Evolutionary conservation across 768 basidiomycete species (phyloP).

Genomic region (Gelatoporia subvermispora): DNA sequence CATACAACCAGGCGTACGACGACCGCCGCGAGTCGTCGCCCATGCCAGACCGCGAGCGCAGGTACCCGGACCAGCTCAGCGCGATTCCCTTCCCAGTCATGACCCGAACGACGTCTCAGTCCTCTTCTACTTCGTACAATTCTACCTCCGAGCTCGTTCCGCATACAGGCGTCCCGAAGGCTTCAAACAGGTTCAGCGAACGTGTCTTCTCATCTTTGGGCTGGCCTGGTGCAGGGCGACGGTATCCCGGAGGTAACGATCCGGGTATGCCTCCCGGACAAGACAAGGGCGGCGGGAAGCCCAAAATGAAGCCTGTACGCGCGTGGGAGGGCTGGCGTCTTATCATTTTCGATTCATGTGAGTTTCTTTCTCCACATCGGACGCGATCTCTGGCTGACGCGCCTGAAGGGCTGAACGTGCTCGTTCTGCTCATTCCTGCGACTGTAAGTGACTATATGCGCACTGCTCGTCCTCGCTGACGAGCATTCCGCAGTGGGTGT

Average conservation of each 20-base stretch:
- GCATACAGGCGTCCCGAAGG: conserved; percentile 2
- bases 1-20: conserved; percentile 1
- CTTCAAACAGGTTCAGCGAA: conserved; percentile 1
- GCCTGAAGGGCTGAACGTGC: conserved; percentile 60
- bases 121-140: conserved; percentile 15
- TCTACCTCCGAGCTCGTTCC: conserved; percentile 19
- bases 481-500: conserved; percentile 44
- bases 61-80: conserved; percentile 4
- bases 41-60: conserved; percentile 6
- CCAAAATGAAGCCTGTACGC: conserved; percentile 6
- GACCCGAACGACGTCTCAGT: conserved; percentile 14
- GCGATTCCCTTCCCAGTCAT: conserved; percentile 11
- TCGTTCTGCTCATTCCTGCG: conserved; percentile 60
- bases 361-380: conserved; percentile 14
- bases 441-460: conserved; percentile 3
- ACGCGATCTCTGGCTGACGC: not conserved
- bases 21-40: not conserved
- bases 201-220: conserved; percentile 8
- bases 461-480: no score
- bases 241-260: conserved; percentile 8
- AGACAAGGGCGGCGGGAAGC: conserved; percentile 5
- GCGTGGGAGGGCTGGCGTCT: conserved; percentile 47
- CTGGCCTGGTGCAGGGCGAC: conserved; percentile 7
- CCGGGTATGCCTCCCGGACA: not conserved
- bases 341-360: conserved; percentile 55